phyloP scores from a whole-genome alignment of 352 stramenopile species.

The Globisporangium spinosum region DNA sequence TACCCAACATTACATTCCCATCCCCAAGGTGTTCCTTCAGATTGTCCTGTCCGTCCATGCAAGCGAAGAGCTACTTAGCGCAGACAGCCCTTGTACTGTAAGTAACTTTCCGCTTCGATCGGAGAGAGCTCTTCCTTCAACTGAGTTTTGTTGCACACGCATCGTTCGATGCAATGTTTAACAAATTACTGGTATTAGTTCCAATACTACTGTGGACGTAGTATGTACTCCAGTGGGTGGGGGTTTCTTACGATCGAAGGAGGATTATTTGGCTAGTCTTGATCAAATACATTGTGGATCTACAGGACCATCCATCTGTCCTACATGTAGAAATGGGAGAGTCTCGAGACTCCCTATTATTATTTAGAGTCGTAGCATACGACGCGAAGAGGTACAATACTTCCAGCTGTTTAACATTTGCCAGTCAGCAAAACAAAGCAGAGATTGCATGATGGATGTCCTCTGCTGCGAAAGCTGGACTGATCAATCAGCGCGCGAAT shows the following conservation, averaged over 20 bases:
- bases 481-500: not conserved
- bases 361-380: not conserved
- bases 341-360: not conserved
- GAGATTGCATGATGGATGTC: not conserved
- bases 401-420: not conserved
- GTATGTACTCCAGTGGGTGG: not conserved
- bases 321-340: not conserved
- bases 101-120: not conserved
- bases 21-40: not conserved
- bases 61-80: not conserved
- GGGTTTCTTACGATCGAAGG: not conserved
- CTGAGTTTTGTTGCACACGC: not conserved
- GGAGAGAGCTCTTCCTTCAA: not conserved
- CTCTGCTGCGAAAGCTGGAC: not conserved
- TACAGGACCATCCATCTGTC: not conserved
- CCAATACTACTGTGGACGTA: not conserved
- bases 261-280: not conserved
- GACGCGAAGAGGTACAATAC: not conserved
- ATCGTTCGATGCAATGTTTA: not conserved
- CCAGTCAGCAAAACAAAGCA: not conserved
- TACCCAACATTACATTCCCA: not conserved
- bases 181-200: not conserved
- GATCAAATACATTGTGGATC: not conserved
- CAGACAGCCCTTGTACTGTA: not conserved
- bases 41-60: not conserved